These are phyloP conservation scores for Pleurotus eryngii DNA, from an alignment of 768 basidiomycete species.

Conservation along the genomic window DNA sequence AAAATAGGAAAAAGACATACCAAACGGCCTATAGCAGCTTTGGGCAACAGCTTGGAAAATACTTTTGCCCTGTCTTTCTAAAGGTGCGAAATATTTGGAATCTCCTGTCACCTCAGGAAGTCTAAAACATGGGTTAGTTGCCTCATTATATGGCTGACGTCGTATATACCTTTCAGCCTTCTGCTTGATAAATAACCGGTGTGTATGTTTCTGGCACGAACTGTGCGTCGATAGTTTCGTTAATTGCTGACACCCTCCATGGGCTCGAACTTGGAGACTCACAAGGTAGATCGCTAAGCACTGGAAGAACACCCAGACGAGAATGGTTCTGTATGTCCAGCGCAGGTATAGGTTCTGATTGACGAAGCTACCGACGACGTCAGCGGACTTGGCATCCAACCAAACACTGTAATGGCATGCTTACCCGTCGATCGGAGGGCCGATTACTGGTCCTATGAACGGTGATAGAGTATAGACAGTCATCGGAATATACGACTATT, in stretches of 20 bases:
- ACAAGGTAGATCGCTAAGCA: constrained; percentile 49
- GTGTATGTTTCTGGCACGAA: constrained; percentile 71
- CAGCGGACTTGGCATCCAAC: neutral
- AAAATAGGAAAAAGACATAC: constrained; percentile 35
- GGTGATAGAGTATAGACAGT: constrained; percentile 53
- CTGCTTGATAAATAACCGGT: constrained; percentile 51
- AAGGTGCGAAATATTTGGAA: constrained; percentile 49
- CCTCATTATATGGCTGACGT: neutral
- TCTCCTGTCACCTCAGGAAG: constrained; percentile 57
- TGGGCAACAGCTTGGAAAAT: constrained; percentile 45
- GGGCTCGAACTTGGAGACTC: constrained; percentile 13
- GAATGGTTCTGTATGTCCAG: constrained; percentile 72
- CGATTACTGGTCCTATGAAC: constrained; percentile 50
- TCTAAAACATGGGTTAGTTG: constrained; percentile 23
- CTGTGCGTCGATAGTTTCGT: constrained; percentile 23
- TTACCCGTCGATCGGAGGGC: constrained; percentile 58
- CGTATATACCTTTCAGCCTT: constrained; percentile 42
- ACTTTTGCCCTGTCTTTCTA: constrained; percentile 48
- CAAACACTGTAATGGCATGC: constrained; percentile 16
- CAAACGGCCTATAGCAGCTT: constrained; percentile 70
- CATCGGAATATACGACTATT: constrained; percentile 35
- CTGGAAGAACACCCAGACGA: constrained; percentile 67
- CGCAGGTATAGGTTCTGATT: constrained; percentile 57
- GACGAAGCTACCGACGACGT: neutral
- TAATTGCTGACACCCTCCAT: neutral